A percentile compares a stretch with the other conserved stretches of the same genome.
phyloP scores from a whole-genome alignment of 768 basidiomycete species.

The Pleurotus citrinopileatus region DNA sequence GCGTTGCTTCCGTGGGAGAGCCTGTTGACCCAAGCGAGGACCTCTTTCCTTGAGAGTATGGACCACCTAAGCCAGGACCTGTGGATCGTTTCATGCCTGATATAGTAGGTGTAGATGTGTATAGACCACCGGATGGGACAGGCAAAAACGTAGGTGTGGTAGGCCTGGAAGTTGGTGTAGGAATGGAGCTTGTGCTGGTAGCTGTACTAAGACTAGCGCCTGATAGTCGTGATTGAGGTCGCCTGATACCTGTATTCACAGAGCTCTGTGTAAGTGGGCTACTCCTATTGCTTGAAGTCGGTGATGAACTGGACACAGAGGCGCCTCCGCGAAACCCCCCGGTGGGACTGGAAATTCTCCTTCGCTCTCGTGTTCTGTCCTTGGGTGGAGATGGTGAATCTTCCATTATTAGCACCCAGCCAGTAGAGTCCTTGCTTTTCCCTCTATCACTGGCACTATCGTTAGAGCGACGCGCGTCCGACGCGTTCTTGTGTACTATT shows the following conservation, averaged over 20 bases:
- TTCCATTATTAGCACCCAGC: slow-evolving; percentile 90
- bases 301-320: slow-evolving; percentile 44
- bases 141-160: slow-evolving; percentile 77
- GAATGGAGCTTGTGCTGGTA: slow-evolving; percentile 58
- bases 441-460: slow-evolving; percentile 44
- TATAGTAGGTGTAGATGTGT: slow-evolving; percentile 35
- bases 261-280: slow-evolving; percentile 41
- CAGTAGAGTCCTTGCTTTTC: slow-evolving; percentile 60
- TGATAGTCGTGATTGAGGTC: slow-evolving; percentile 76
- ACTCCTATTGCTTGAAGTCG: slow-evolving; percentile 34
- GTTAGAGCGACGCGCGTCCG: slow-evolving; percentile 42
- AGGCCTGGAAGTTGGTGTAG: slow-evolving; percentile 68
- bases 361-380: slow-evolving; percentile 50
- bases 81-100: slow-evolving; percentile 59
- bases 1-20: slow-evolving; percentile 18
- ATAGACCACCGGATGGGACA: slow-evolving; percentile 53
- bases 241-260: slow-evolving; percentile 44
- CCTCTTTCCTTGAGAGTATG: slow-evolving; percentile 48
- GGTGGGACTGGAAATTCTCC: slow-evolving; percentile 63
- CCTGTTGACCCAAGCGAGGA: slow-evolving; percentile 56
- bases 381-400: slow-evolving; percentile 72
- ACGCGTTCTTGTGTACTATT: slow-evolving; percentile 33
- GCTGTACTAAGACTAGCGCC: slow-evolving; percentile 47
- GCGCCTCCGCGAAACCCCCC: slow-evolving; percentile 50
- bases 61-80: slow-evolving; percentile 42